Percentiles rank a stretch among this genome's conserved stretches.
Evolutionary conservation across 2,329 filamentous ascomycete species (phyloP).

Genomic region (Diaporthe ampelina): DNA sequence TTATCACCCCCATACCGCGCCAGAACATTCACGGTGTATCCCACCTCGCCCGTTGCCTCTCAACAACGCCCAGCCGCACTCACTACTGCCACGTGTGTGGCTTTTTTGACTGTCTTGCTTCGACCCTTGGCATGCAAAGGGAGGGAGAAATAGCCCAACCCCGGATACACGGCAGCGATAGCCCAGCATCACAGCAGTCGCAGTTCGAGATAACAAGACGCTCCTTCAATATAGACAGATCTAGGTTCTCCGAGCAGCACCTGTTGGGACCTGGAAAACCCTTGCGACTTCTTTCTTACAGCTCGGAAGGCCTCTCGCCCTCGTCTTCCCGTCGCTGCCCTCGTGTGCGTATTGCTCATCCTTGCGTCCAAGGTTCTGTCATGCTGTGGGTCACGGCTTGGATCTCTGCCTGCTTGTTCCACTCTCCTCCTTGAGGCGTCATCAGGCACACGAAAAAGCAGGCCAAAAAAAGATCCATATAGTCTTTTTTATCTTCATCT

Average conservation of each 20-base stretch:
- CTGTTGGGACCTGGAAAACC: not conserved
- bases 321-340: conserved; percentile 10
- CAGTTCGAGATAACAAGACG: conserved; percentile 19
- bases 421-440: conserved; percentile 37
- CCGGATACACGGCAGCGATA: conserved; percentile 27
- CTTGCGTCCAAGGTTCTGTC: conserved; percentile 33
- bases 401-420: conserved; percentile 37
- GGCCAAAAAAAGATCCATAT: not conserved
- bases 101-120: not conserved
- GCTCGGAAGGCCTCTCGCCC: not conserved
- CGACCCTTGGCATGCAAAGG: not conserved
- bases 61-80: conserved; percentile 19
- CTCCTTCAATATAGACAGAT: not conserved
- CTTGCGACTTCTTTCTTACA: not conserved
- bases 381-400: conserved; percentile 42
- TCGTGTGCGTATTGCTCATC: conserved; percentile 19
- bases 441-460: conserved; percentile 22
- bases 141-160: conserved; percentile 1
- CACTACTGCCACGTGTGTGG: conserved; percentile 35
- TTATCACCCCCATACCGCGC: conserved; percentile 21
- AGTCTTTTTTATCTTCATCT: not conserved
- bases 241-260: not conserved
- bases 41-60: conserved; percentile 5
- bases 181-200: conserved; percentile 2
- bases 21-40: not conserved